Evolutionary conservation across 73 alveolate genomes (phyloP).

Genomic region (Paraurostyla sp.): DNA sequence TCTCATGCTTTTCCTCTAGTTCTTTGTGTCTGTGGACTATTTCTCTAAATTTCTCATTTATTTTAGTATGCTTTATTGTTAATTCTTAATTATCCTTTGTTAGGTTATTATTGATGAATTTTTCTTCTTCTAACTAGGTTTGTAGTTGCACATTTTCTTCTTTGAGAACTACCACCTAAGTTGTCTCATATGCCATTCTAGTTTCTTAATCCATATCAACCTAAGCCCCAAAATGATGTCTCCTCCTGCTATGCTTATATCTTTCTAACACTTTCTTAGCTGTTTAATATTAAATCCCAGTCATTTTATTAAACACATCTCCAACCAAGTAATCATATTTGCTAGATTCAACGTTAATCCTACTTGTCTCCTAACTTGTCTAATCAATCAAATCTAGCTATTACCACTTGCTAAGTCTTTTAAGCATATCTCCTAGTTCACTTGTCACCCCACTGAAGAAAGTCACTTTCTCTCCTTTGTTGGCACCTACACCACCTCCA

Average conservation of each 20-base stretch:
- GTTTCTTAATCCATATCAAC: not conserved
- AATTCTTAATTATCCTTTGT: not conserved
- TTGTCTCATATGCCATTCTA: not conserved
- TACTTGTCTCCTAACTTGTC: not conserved
- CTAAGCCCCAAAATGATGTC: not conserved
- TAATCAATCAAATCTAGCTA: not conserved
- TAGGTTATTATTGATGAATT: not conserved
- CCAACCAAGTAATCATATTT: not conserved
- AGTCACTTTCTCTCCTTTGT: not conserved
- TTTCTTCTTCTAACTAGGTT: not conserved
- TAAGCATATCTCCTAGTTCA: not conserved
- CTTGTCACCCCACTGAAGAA: not conserved
- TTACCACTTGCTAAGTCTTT: not conserved
- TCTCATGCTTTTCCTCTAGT: not conserved
- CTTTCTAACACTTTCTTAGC: slow-evolving; percentile 13
- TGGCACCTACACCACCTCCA: too few relatives aligned
- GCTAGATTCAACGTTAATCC: not conserved
- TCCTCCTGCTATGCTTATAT: not conserved
- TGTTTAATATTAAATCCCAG: not conserved
- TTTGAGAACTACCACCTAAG: not conserved
- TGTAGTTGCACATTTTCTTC: not conserved
- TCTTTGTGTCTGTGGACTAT: not conserved
- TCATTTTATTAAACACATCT: not conserved
- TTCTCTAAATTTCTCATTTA: slow-evolving; percentile 28
- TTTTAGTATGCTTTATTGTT: not conserved